Percentiles rank a stretch among this genome's conserved stretches.
Evolutionary conservation across 2,329 filamentous ascomycete genomes (phyloP).

Genomic region (Epichloe sylvatica): DNA sequence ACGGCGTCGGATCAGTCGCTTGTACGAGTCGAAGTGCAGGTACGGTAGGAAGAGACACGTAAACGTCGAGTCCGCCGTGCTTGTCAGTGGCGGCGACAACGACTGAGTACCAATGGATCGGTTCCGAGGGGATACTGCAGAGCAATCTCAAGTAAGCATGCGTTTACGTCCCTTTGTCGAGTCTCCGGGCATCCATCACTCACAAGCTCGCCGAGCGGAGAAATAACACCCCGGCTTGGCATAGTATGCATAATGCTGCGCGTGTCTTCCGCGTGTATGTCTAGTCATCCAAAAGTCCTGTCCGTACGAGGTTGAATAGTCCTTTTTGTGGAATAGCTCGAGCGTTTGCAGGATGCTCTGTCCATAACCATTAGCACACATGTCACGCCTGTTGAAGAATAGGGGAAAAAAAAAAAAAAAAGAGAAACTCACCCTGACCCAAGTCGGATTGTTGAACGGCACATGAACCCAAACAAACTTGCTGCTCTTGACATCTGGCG

Average conservation of each 20-base stretch:
- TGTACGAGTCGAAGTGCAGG: slow-evolving; percentile 51
- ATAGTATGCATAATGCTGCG: slow-evolving; percentile 36
- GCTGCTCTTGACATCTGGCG: slow-evolving; percentile 21
- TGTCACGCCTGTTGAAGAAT: neutral
- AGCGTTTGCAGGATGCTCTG: slow-evolving; percentile 32
- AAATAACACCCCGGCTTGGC: slow-evolving; percentile 35
- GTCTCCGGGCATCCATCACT: slow-evolving; percentile 2
- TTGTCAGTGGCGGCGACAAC: slow-evolving; percentile 13
- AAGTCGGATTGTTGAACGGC: slow-evolving; percentile 42
- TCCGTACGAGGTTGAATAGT: slow-evolving; percentile 26
- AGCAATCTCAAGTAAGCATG: no score
- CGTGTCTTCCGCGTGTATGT: slow-evolving; percentile 33
- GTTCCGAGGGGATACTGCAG: slow-evolving; percentile 23
- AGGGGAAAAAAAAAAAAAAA: neutral
- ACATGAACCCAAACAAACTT: slow-evolving; percentile 46
- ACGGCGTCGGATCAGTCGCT: slow-evolving; percentile 40
- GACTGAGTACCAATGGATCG: slow-evolving; percentile 17
- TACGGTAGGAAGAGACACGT: slow-evolving; percentile 43
- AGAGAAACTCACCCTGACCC: slow-evolving; percentile 36
- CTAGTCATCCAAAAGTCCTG: slow-evolving; percentile 35
- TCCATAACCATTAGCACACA: neutral
- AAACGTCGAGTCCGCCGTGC: slow-evolving; percentile 18
- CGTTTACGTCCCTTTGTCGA: no score
- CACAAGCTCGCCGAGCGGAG: slow-evolving; percentile 24
- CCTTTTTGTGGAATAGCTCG: slow-evolving; percentile 22